phyloP scores from a whole-genome alignment of 805 yeast species.

The Jamesozyma gamospora region DNA sequence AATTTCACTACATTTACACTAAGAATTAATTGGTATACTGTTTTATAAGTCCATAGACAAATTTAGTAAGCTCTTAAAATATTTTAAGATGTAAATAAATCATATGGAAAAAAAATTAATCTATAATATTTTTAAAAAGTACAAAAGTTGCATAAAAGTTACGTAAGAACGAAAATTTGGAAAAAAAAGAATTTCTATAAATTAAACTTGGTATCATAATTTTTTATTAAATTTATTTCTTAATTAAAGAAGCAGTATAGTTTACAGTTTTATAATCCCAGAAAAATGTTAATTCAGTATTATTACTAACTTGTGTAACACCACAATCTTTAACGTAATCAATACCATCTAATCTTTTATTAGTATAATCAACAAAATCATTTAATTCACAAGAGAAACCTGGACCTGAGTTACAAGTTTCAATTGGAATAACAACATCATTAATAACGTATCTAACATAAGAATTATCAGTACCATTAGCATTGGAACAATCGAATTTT shows the following conservation, averaged over 20 bases:
- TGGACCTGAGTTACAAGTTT: constrained; percentile 42
- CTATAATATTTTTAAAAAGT: no score
- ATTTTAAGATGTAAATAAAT: no score
- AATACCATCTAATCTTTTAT: constrained; percentile 23
- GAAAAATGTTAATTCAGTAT: constrained; percentile 17
- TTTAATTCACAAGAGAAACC: constrained; percentile 39
- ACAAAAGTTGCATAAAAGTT: no score
- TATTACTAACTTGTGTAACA: constrained; percentile 11
- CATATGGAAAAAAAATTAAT: no score
- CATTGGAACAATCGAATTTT: constrained; percentile 33
- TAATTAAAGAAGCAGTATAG: background rate
- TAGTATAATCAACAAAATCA: constrained; percentile 28
- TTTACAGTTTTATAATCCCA: background rate
- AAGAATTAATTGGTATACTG: no score
- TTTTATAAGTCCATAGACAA: no score
- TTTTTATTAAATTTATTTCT: no score
- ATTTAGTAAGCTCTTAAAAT: no score
- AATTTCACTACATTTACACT: no score
- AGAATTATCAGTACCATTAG: constrained; percentile 15
- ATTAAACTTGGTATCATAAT: no score
- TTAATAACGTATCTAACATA: constrained; percentile 42
- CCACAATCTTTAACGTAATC: constrained; percentile 29
- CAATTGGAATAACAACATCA: constrained; percentile 46
- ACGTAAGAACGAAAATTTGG: no score
- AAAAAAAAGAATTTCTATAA: no score